Evolutionary conservation across 2,329 filamentous ascomycete genomes (phyloP).

Genomic region (Emydomyces testavorans): DNA sequence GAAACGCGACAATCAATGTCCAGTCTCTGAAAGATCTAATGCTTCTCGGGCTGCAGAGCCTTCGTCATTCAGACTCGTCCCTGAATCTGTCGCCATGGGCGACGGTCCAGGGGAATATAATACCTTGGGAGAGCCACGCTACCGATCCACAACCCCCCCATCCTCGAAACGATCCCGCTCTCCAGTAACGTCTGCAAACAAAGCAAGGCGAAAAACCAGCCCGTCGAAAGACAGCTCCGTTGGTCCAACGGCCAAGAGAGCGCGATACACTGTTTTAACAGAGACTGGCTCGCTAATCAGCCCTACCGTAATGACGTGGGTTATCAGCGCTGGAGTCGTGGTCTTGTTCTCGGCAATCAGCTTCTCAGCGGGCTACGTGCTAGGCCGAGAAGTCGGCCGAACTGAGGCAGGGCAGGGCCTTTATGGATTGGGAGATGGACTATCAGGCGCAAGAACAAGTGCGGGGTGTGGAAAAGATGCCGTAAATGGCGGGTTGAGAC

Average conservation of each 20-base stretch:
- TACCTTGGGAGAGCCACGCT: constrained; percentile 16
- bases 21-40: constrained; percentile 16
- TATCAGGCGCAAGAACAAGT: constrained; percentile 25
- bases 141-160: constrained; percentile 15
- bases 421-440: constrained; percentile 22
- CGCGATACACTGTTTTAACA: constrained; percentile 21
- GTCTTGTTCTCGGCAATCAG: constrained; percentile 53
- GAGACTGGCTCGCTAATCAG: constrained; percentile 34
- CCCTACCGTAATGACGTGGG: constrained; percentile 54
- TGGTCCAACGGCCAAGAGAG: constrained; percentile 23
- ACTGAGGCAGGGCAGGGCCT: constrained; percentile 35
- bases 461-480: constrained; percentile 37
- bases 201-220: constrained; percentile 20
- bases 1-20: constrained; percentile 41
- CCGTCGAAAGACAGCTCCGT: constrained; percentile 31
- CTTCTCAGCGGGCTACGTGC: constrained; percentile 53
- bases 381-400: constrained; percentile 48
- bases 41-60: constrained; percentile 33
- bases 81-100: constrained; percentile 45
- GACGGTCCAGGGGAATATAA: constrained; percentile 13
- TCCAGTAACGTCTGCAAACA: constrained; percentile 17
- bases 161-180: constrained; percentile 17
- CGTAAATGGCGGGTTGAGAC: constrained; percentile 34
- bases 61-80: constrained; percentile 46
- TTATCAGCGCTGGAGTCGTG: constrained; percentile 53